Evolutionary conservation across 768 basidiomycete species (phyloP).

Genomic region (Lactarius tabidus): DNA sequence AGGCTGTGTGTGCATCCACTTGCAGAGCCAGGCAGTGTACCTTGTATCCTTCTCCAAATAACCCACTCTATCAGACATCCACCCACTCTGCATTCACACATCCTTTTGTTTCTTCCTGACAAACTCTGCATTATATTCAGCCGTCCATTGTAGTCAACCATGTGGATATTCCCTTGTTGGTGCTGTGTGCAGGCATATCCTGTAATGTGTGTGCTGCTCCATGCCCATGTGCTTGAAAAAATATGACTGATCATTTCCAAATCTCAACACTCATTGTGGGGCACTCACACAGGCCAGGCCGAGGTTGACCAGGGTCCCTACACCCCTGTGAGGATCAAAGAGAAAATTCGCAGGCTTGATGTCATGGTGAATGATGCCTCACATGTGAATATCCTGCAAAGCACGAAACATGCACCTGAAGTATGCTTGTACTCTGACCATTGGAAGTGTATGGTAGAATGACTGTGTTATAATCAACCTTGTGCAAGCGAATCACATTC

Average conservation of each 20-base stretch:
- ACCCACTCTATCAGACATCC: conserved; percentile 67
- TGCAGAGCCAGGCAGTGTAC: too few relatives aligned
- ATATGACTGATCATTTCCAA: neutral
- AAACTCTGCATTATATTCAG: conserved; percentile 45
- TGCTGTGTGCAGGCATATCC: conserved; percentile 75
- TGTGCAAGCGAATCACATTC: neutral
- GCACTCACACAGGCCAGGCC: conserved; percentile 84
- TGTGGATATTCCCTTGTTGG: conserved; percentile 62
- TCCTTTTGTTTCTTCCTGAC: conserved; percentile 59
- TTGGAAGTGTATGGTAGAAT: conserved; percentile 71
- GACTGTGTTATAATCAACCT: conserved; percentile 46
- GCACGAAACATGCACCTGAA: conserved; percentile 90
- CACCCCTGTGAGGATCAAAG: conserved; percentile 77
- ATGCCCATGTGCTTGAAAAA: conserved; percentile 40
- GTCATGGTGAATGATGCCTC: conserved; percentile 91
- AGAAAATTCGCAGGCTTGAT: conserved; percentile 98
- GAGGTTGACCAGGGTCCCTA: conserved; percentile 90
- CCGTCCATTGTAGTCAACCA: conserved; percentile 47
- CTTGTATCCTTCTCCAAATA: conserved; percentile 72
- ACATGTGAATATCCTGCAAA: conserved; percentile 79
- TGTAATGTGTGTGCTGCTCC: conserved; percentile 44
- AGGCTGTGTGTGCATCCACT: too few relatives aligned
- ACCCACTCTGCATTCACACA: conserved; percentile 49
- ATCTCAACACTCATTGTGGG: neutral
- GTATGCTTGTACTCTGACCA: conserved; percentile 77